These are phyloP conservation scores for Acorus calamus DNA, from an alignment of 106 monocot genomes.

Conservation along the genomic window DNA sequence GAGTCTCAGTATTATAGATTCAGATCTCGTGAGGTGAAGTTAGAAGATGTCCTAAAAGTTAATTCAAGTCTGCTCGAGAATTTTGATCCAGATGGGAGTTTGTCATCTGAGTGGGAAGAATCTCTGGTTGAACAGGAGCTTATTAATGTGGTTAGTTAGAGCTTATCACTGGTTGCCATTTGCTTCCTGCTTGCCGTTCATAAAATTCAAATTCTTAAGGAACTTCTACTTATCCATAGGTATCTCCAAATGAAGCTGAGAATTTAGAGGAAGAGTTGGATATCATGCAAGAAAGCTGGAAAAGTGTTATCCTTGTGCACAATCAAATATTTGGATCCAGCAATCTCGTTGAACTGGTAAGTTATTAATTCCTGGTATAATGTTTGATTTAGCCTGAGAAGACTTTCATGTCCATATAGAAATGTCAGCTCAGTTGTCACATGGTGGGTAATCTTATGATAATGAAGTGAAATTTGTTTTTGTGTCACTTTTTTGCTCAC, in stretches of 20 bases:
- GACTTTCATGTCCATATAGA: too few species aligned
- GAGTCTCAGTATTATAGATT: constrained; percentile 55
- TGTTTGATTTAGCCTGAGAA: too few species aligned
- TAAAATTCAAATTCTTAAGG: constrained; percentile 9
- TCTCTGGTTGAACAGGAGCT: constrained; percentile 33
- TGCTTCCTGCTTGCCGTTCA: neutral
- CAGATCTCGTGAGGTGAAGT: constrained; percentile 44
- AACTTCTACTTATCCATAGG: constrained; percentile 27
- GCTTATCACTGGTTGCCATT: neutral
- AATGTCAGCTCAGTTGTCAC: too few species aligned
- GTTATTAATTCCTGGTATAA: neutral
- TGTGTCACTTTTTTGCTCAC: too few species aligned
- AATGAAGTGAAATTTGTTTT: too few species aligned
- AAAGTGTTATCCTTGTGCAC: constrained; percentile 49
- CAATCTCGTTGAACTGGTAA: constrained; percentile 38
- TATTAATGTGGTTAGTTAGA: constrained; percentile 16
- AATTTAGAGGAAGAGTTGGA: constrained; percentile 51
- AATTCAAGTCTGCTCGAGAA: constrained; percentile 22
- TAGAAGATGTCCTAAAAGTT: constrained; percentile 52
- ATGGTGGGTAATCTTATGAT: too few species aligned
- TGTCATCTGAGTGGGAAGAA: constrained; percentile 34
- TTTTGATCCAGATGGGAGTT: constrained; percentile 24
- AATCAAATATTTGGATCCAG: constrained; percentile 55
- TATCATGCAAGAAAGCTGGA: constrained; percentile 50
- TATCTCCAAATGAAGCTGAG: constrained; percentile 18